Conservation (phyloP, 306 rosid genomes). For the Trifolium fragiferum region DNA sequence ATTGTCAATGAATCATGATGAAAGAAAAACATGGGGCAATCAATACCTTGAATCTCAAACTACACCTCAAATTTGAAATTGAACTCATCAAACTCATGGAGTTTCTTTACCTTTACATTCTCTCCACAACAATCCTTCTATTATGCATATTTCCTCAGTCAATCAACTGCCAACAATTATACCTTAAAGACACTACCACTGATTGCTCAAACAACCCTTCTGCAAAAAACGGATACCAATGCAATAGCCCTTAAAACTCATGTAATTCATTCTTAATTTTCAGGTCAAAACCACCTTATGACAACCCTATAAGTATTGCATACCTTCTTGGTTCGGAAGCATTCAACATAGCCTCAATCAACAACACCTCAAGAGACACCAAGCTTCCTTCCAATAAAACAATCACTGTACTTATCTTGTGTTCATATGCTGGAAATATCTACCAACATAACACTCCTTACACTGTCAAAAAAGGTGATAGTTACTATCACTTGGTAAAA, state of each 20-base stretch:
- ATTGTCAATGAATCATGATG: neutral
- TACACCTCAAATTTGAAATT: neutral
- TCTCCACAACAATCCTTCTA: conserved; percentile 33
- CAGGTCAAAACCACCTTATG: conserved; percentile 44
- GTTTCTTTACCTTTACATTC: conserved; percentile 14
- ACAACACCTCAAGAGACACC: conserved; percentile 40
- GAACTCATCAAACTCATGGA: conserved; percentile 39
- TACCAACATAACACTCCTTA: conserved; percentile 54
- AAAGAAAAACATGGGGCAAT: neutral
- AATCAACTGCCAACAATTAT: conserved; percentile 51
- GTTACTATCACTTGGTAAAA: conserved; percentile 39
- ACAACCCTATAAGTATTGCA: conserved; percentile 49
- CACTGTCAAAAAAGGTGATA: conserved; percentile 22
- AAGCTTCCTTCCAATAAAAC: conserved; percentile 43
- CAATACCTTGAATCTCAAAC: neutral
- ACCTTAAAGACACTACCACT: conserved; percentile 41
- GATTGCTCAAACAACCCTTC: conserved; percentile 45
- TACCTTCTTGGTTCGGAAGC: conserved; percentile 57
- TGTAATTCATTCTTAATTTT: conserved; percentile 53
- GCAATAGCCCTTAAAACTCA: conserved; percentile 44
- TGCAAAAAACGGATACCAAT: conserved; percentile 52
- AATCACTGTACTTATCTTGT: conserved; percentile 51
- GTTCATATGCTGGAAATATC: conserved; percentile 58
- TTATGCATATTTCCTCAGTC: conserved; percentile 37
- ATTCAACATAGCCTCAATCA: conserved; percentile 52